Conservation (phyloP, 2,329 filamentous ascomycete genomes). For the Lasiodiplodia hormozganensis region DNA sequence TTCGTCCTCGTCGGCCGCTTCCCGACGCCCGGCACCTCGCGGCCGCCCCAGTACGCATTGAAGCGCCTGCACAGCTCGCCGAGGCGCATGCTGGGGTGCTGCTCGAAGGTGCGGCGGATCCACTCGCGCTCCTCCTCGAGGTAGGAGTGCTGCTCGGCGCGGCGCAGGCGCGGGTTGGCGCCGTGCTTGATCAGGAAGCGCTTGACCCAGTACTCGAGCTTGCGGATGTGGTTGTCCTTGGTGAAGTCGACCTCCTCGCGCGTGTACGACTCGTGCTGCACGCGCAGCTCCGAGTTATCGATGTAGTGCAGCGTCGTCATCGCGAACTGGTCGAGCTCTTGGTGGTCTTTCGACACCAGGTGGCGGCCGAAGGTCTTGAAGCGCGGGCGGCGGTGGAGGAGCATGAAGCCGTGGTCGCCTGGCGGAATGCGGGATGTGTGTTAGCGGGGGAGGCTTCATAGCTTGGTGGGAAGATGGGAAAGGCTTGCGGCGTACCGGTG, state of each 20-base stretch:
- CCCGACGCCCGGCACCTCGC: neutral
- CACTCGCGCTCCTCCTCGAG: neutral
- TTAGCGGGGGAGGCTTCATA: accelerated
- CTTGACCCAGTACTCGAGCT: neutral
- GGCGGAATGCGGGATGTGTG: neutral
- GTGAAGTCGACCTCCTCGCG: neutral
- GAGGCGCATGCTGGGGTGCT: neutral
- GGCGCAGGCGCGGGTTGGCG: neutral
- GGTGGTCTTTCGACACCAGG: neutral
- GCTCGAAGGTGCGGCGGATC: neutral
- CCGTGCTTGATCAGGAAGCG: neutral
- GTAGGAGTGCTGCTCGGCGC: neutral
- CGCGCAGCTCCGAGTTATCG: neutral
- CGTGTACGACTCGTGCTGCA: neutral
- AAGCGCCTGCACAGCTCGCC: neutral
- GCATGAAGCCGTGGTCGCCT: conserved; percentile 8
- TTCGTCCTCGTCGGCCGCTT: neutral
- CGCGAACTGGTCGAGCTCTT: neutral
- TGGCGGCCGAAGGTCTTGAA: neutral
- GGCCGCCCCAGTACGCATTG: neutral
- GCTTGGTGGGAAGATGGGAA: neutral
- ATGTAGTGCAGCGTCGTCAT: neutral
- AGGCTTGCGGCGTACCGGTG: neutral
- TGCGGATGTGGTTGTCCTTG: neutral
- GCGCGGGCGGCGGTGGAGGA: conserved; percentile 10